Evolutionary conservation across 208 protist genomes (phyloP).

Genomic region (Willaertia magna): DNA sequence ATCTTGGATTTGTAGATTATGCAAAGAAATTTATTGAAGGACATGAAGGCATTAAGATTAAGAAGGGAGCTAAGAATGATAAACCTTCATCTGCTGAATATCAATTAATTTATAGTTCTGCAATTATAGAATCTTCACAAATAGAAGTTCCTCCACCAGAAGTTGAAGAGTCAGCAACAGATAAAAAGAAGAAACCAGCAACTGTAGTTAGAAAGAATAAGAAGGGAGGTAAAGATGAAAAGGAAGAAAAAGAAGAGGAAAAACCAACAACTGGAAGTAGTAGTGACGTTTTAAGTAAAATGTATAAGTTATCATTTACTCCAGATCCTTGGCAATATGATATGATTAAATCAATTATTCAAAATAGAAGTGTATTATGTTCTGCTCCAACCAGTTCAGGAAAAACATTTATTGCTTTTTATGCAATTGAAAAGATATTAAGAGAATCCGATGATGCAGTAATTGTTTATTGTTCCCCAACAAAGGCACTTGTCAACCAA

Average conservation of each 20-base stretch:
- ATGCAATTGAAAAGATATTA: conserved; percentile 4
- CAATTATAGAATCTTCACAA: not conserved
- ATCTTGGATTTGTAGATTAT: not conserved
- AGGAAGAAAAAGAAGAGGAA: not conserved
- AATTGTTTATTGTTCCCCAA: conserved; percentile 2
- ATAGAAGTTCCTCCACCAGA: not conserved
- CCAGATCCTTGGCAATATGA: conserved; percentile 17
- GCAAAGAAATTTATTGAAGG: not conserved
- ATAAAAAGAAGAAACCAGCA: not conserved
- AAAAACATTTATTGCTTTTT: conserved; percentile 16
- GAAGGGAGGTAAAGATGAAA: not conserved
- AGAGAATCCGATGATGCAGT: not conserved
- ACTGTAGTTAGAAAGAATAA: not conserved
- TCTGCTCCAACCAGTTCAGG: conserved; percentile 7
- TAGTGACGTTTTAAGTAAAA: not conserved
- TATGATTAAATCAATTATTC: not conserved
- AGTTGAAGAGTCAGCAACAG: not conserved
- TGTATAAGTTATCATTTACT: not conserved
- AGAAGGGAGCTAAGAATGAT: not conserved
- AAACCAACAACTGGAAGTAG: not conserved
- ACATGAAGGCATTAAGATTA: not conserved
- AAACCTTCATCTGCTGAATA: not conserved
- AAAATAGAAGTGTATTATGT: not conserved
- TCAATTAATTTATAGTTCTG: not conserved
- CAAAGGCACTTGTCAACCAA: conserved; percentile 8